Base-by-base conservation (phyloP, 352 stramenopile genomes). In the Pilasporangium apinafurcum region DNA sequence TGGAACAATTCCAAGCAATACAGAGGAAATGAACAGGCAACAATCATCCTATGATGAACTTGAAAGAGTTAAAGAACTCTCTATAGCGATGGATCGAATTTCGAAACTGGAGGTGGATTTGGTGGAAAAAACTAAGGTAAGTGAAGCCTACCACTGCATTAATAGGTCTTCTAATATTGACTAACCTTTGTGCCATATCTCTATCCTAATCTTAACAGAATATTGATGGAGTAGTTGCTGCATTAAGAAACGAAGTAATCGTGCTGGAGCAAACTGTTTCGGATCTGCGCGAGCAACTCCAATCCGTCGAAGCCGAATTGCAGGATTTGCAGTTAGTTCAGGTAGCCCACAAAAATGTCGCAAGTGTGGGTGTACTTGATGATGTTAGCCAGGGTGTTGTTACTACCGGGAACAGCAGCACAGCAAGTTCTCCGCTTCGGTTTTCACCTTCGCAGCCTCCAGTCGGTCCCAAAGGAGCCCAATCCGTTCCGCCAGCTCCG, bases 191-290 rank as follows among this genome's bases (percentile, higher is more conserved):
- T n/a, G n/a, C n/a, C n/a, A n/a, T n/a, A n/a, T n/a, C n/a, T n/a
- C n/a, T n/a, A n/a, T n/a, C n/a, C n/a, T n/a, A n/a, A n/a, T n/a
- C n/a, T n/a, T 17, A 18, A 18, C 57, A 82, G 68, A 37, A 37
- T 8, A 53, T 76, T 21, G 55, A 78, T 22, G 65, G 72, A 14
- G 38, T 68, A 44, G 47, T 56, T 26, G 30, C 46, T 13, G 65
- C 44, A 22, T 40, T 66, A 8, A 57, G 51, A 14, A 53, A 65
- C 12, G 65, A 81, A 44, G 54, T 74, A 31, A 38, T 53, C 13
- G 54, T 51, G 6, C 25, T 83, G 30, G 59, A 79, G 35, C 65
- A 78, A 56, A 71, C 62, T 7, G 62, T 83, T 13, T 56, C 64
- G 17, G 60, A 45, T 9, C 54, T 83, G 31, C 69, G 61, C 17